Base-by-base conservation (phyloP, 257 asterid genomes). In the Scutellaria baicalensis region DNA sequence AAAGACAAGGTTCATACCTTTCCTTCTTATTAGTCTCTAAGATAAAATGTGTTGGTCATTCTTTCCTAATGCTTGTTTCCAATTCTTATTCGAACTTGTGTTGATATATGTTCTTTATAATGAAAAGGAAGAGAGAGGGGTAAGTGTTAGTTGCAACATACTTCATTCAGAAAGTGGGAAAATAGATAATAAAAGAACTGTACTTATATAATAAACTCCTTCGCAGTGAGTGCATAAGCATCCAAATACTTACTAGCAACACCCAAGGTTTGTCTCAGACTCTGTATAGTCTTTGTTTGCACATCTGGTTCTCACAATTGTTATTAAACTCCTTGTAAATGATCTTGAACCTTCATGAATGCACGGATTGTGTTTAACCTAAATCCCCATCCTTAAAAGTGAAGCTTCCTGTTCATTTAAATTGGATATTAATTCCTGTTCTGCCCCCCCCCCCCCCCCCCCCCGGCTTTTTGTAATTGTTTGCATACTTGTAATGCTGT, bases 1-100 rank as follows among this genome's bases (percentile, higher is more conserved):
- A 93, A 93, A 80, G 99, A 93, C 79, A 86, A 91, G 97, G 99
- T 93, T 60, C 57, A 21, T 58, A 64, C 48, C 36, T 44, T 66
- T 69, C 36, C 51, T 48, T 72, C 12, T 16, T 59, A 56, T 4
- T 6, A 6, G 12, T 33, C 55, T 45, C 44, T 20, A 2, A 31
- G 66, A 18, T 12, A 57, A 27, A 17, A 42, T 20, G 3, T 44
- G 39, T 16, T 8, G 12, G 6, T 11, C 39, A 10, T 49, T 64
- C 16, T 61, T 72, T 68, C 42, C 2, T 50, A 20, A 27, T 75
- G 60, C 58, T 68, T 27, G 66, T 21, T 73, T 68, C 52, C 4
- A 45, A 38, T 45, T 31, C 54, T 40, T 67, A 54, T 20, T 69
- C 3, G 6, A 49, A 45, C 58, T 48, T 44, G 50, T 68, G 27